Evolutionary conservation across 768 basidiomycete genomes (phyloP).

Genomic region (Favolaschia claudopus): DNA sequence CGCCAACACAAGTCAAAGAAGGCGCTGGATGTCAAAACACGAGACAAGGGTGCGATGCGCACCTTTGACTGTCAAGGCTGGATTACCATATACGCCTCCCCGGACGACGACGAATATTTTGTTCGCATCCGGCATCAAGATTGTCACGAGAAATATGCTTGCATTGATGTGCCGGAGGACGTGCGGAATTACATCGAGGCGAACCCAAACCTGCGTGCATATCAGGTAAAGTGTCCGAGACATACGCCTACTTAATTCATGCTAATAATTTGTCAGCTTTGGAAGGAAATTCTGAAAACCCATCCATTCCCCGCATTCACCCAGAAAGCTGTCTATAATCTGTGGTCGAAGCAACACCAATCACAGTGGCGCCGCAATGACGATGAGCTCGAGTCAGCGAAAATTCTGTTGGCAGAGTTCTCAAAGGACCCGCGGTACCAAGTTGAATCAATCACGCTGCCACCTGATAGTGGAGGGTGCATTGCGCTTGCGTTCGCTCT

Average conservation of each 20-base stretch:
- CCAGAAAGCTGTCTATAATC: constrained; percentile 27
- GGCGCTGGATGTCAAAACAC: neutral
- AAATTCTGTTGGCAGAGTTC: constrained; percentile 30
- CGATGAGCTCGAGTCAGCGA: constrained; percentile 37
- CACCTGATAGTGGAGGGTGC: constrained; percentile 22
- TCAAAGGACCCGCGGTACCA: constrained; percentile 3
- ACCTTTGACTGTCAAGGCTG: neutral
- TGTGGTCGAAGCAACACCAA: constrained; percentile 27
- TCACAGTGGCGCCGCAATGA: constrained; percentile 33
- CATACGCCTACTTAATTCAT: neutral
- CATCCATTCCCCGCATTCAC: neutral
- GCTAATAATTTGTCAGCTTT: neutral
- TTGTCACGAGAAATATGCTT: neutral
- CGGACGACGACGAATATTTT: neutral
- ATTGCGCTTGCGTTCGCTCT: constrained; percentile 36
- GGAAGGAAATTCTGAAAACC: neutral
- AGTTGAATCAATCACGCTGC: constrained; percentile 5
- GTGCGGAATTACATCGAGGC: neutral
- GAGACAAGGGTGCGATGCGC: neutral
- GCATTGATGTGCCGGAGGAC: neutral
- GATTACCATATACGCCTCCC: neutral
- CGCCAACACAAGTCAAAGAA: constrained; percentile 2
- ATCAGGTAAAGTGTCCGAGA: no score
- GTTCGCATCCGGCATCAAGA: neutral
- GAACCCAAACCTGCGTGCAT: no score